Evolutionary conservation across 2,329 filamentous ascomycete genomes (phyloP).

Genomic region (Aspergillus sp.): DNA sequence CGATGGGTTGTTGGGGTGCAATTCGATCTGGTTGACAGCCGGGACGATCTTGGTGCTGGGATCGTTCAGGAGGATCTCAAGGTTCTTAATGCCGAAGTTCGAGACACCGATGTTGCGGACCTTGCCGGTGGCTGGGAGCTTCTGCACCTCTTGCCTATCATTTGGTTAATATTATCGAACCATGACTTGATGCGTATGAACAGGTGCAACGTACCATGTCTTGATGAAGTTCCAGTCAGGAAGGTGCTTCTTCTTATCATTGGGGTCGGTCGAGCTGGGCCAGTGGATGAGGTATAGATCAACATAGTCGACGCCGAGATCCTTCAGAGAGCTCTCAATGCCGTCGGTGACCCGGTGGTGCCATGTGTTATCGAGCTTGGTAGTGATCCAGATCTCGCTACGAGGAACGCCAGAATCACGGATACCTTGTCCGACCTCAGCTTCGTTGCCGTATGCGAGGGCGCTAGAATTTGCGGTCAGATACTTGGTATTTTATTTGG

Average conservation of each 20-base stretch:
- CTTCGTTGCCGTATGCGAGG: slow-evolving; percentile 62
- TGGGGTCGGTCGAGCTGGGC: slow-evolving; percentile 56
- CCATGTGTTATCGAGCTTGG: slow-evolving; percentile 67
- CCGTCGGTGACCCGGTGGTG: slow-evolving; percentile 63
- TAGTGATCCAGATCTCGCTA: slow-evolving; percentile 67
- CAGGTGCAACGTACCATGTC: slow-evolving; percentile 60
- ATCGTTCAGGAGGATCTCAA: slow-evolving; percentile 73
- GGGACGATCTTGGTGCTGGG: slow-evolving; percentile 55
- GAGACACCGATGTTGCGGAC: slow-evolving; percentile 80
- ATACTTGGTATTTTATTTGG: not conserved
- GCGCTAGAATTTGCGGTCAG: slow-evolving; percentile 24
- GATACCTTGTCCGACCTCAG: slow-evolving; percentile 66
- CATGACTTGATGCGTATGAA: slow-evolving; percentile 56
- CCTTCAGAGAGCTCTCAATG: slow-evolving; percentile 62
- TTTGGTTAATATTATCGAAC: slow-evolving; percentile 67
- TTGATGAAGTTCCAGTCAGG: slow-evolving; percentile 80
- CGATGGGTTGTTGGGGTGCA: slow-evolving; percentile 68
- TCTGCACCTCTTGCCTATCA: slow-evolving; percentile 53
- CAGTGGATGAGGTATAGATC: slow-evolving; percentile 75
- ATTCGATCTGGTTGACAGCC: slow-evolving; percentile 55
- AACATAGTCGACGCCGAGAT: slow-evolving; percentile 65
- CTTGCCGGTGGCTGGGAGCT: slow-evolving; percentile 54
- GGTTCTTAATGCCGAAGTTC: slow-evolving; percentile 79
- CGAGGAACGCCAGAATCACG: slow-evolving; percentile 66
- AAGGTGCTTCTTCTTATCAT: slow-evolving; percentile 59